Evolutionary conservation across 2,329 filamentous ascomycete genomes (phyloP).

Genomic region (Xylariaceae sp.): DNA sequence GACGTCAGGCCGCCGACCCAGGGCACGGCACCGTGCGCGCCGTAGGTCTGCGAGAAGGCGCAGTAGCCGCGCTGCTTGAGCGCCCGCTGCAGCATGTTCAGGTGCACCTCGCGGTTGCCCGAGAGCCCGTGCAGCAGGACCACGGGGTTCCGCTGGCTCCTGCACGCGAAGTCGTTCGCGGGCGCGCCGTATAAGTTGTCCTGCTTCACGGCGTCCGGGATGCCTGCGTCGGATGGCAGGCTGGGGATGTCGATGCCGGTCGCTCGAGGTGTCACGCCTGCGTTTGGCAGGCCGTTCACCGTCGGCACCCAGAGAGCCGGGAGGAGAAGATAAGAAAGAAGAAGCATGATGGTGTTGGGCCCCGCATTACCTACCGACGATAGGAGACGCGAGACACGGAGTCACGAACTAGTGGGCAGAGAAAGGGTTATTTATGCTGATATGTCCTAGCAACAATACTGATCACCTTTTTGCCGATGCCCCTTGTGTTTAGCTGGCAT

Average conservation of each 20-base stretch:
- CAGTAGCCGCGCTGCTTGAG: slow-evolving; percentile 42
- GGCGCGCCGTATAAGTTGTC: slow-evolving; percentile 31
- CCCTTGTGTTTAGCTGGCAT: too few species aligned
- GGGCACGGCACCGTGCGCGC: slow-evolving; percentile 40
- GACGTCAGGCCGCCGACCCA: slow-evolving; percentile 43
- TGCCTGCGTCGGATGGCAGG: slow-evolving; percentile 10
- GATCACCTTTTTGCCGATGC: too few species aligned
- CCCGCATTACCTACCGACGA: too few species aligned
- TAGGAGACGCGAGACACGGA: too few species aligned
- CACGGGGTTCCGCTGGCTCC: slow-evolving; percentile 42
- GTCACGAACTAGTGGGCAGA: too few species aligned
- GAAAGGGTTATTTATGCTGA: too few species aligned
- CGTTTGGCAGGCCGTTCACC: slow-evolving; percentile 10
- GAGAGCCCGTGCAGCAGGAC: slow-evolving; percentile 49
- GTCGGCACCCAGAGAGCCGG: slow-evolving; percentile 7
- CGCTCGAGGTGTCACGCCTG: slow-evolving; percentile 1
- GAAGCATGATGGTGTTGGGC: too few species aligned
- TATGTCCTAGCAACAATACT: too few species aligned
- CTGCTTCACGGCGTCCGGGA: slow-evolving; percentile 23
- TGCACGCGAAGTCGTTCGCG: slow-evolving; percentile 31
- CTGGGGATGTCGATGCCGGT: slow-evolving; percentile 2
- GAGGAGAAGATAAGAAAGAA: too few species aligned
- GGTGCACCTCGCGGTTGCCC: slow-evolving; percentile 29
- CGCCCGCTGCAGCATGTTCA: slow-evolving; percentile 32
- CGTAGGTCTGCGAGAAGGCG: slow-evolving; percentile 46